Base-by-base conservation (phyloP, 2,329 filamentous ascomycete species). In the Arthroderma sp. region DNA sequence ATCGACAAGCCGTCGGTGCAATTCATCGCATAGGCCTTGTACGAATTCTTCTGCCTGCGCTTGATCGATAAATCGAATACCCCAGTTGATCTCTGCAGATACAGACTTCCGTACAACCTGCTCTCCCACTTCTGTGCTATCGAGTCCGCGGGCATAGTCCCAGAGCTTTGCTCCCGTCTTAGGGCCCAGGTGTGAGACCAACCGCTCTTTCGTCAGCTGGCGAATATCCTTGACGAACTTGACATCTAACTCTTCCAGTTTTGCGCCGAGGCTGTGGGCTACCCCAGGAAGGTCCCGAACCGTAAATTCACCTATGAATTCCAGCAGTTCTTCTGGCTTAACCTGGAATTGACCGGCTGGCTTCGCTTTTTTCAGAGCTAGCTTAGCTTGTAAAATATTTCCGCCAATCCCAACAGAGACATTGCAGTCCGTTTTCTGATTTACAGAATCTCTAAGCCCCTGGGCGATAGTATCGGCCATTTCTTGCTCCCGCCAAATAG, bases 11-110 rank as follows among this genome's bases (percentile, higher is more conserved):
- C 91, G 76, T 45, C 80, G 81, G 53, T 88, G 80, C 5, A 98
- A 67, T 61, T 98, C 91, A 45, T 81, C 81, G 57, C 85, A 91
- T 0, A 98, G 68, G 52, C 85, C 91, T 49, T 78, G 70, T 29
- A 96, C 74, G 60, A 98, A 98, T 51, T 93, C 85, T 47, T 96
- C 89, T 0, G 87, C 88, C 62, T 98, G 89, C n/a, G 77, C 74
- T 57, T 95, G 86, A 48, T 75, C 93, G 53, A 91, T 78, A 59
- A 98, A 98, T 4, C 91, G 80, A 45, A 98, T 94, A 2, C 93
- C 91, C 91, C 91, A 98, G 55, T 91, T 98, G 50, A 98, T 86
- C 60, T 98, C 91, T 1, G 89, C 89, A 1, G 91, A 96, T 0
- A 98, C 86, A 0, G 89, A 96, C 59, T 96, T 98, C 44, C 91